These are phyloP conservation scores for Candida sphagnicola DNA, from an alignment of 805 yeast species.

Conservation along the genomic window DNA sequence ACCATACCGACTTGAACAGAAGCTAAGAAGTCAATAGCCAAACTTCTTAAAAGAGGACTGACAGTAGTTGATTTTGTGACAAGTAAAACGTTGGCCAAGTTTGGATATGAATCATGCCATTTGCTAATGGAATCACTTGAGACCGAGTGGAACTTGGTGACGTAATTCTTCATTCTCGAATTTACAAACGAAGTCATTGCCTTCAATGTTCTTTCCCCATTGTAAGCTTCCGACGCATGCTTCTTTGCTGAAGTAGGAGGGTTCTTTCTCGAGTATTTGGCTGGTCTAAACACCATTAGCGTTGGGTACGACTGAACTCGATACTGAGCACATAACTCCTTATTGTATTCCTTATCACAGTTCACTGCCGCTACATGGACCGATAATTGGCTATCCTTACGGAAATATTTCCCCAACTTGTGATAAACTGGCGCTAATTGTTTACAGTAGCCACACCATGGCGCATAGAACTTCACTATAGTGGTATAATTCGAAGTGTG, in stretches of 20 bases:
- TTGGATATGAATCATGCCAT: constrained; percentile 29
- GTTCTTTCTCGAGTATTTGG: constrained; percentile 42
- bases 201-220: constrained; percentile 57
- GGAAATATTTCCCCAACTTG: constrained; percentile 59
- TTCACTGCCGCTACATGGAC: constrained; percentile 77
- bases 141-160: constrained; percentile 43
- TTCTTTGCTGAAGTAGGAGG: constrained; percentile 11
- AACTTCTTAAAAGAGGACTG: constrained; percentile 55
- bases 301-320: constrained; percentile 82
- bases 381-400: constrained; percentile 42
- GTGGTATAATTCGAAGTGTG: constrained; percentile 71
- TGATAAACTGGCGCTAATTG: constrained; percentile 60
- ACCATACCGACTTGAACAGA: constrained; percentile 45
- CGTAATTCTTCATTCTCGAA: constrained; percentile 63
- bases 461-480: constrained; percentile 87
- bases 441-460: constrained; percentile 97
- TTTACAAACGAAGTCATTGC: constrained; percentile 52
- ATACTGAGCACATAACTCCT: constrained; percentile 63
- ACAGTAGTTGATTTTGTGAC: constrained; percentile 46
- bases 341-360: constrained; percentile 71
- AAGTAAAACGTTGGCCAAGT: constrained; percentile 45
- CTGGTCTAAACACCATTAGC: constrained; percentile 75
- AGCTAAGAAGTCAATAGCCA: constrained; percentile 68
- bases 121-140: constrained; percentile 16
- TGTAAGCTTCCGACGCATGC: constrained; percentile 55